phyloP scores from a whole-genome alignment of 2,329 filamentous ascomycete genomes.

The Hypoxylon sp. region DNA sequence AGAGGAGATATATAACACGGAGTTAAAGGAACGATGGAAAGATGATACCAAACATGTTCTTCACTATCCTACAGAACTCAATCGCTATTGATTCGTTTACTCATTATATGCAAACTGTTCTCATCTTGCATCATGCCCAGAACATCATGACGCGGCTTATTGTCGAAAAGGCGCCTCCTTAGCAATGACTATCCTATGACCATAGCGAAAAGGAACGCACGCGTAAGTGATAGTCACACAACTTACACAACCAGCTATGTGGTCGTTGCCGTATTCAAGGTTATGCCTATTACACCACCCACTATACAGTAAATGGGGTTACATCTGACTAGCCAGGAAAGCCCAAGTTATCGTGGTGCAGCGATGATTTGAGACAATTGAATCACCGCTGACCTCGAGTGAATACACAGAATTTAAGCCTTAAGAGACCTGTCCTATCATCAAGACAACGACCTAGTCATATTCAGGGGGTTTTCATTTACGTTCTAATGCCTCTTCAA shows the following conservation, averaged over 20 bases:
- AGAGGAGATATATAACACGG: constrained; percentile 5
- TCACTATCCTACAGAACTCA: background rate
- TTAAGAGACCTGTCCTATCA: background rate
- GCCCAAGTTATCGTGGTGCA: background rate
- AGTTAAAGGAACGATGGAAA: constrained; percentile 10
- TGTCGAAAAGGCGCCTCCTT: constrained; percentile 15
- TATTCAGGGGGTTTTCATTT: background rate
- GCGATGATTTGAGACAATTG: background rate
- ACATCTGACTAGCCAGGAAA: background rate
- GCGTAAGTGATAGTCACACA: constrained; percentile 22
- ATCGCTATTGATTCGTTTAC: background rate
- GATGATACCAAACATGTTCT: background rate
- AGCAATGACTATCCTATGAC: constrained; percentile 18
- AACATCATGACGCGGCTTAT: constrained; percentile 36
- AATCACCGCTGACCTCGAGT: background rate
- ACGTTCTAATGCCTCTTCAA: background rate
- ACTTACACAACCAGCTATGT: constrained; percentile 2
- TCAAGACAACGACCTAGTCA: background rate
- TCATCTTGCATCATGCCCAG: constrained; percentile 37
- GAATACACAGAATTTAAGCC: constrained; percentile 10
- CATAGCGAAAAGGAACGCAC: constrained; percentile 8
- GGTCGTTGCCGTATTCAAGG: background rate
- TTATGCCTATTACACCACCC: background rate
- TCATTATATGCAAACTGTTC: constrained; percentile 23
- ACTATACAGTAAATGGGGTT: background rate